phyloP scores from a whole-genome alignment of 2,329 filamentous ascomycete genomes.

The Aspergillus novoparasiticus region DNA sequence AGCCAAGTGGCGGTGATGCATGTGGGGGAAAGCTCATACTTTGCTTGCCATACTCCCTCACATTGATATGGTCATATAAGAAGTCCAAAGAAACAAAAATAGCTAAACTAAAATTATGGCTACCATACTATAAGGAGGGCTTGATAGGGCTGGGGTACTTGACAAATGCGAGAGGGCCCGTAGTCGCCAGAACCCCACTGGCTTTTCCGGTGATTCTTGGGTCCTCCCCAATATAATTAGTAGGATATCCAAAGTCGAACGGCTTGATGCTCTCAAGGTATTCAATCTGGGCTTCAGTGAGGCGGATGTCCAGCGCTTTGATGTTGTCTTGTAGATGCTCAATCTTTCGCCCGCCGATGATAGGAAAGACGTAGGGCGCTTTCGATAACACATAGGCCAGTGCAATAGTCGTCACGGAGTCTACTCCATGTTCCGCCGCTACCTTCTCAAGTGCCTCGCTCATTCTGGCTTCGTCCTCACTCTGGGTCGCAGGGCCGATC shows the following conservation, averaged over 20 bases:
- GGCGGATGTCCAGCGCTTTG: conserved; percentile 35
- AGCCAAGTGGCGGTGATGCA: too few relatives aligned
- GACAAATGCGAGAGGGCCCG: too few relatives aligned
- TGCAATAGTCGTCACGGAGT: conserved; percentile 63
- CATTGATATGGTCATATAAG: too few relatives aligned
- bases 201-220: conserved; percentile 25
- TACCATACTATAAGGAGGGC: too few relatives aligned
- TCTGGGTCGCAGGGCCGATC: conserved; percentile 29
- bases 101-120: too few relatives aligned
- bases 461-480: conserved; percentile 55
- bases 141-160: too few relatives aligned
- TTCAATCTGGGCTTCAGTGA: conserved; percentile 63
- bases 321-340: conserved; percentile 58
- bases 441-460: conserved; percentile 63
- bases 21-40: too few relatives aligned
- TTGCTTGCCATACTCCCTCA: too few relatives aligned
- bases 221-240: conserved; percentile 54
- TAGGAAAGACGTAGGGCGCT: conserved; percentile 71
- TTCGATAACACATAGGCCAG: conserved; percentile 76
- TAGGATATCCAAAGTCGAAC: conserved; percentile 70
- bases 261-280: conserved; percentile 64
- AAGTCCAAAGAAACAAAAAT: too few relatives aligned
- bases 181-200: too few relatives aligned
- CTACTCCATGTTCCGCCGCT: conserved; percentile 58
- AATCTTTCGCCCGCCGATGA: conserved; percentile 70